Evolutionary conservation across 2,329 filamentous ascomycete species (phyloP).

Genomic region (Whalleya microplaca): DNA sequence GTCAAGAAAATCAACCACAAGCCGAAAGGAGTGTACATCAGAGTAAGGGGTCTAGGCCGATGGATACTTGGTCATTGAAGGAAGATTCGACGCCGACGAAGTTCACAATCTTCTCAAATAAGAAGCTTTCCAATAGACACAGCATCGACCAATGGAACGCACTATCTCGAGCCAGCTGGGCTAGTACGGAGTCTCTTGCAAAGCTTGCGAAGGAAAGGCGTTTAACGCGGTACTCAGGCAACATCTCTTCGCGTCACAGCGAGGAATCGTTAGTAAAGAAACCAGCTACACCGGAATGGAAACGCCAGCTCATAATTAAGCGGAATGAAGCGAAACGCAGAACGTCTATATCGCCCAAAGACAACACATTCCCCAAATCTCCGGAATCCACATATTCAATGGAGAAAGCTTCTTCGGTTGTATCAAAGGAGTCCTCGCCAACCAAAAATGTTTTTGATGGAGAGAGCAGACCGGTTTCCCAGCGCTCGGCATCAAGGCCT

Average conservation of each 20-base stretch:
- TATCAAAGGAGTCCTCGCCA: conserved; percentile 6
- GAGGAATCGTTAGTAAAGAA: conserved; percentile 16
- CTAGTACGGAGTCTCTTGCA: conserved; percentile 31
- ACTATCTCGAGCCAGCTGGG: conserved; percentile 23
- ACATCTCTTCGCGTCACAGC: conserved; percentile 12
- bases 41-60: background rate
- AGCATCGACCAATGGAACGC: conserved; percentile 25
- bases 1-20: conserved; percentile 1
- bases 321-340: conserved; percentile 13
- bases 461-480: conserved; percentile 10
- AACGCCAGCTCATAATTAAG: conserved; percentile 17
- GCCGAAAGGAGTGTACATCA: background rate
- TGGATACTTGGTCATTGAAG: background rate
- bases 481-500: conserved; percentile 32
- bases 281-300: conserved; percentile 24
- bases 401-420: conserved; percentile 3
- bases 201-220: conserved; percentile 30
- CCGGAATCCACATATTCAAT: conserved; percentile 2
- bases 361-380: conserved; percentile 16
- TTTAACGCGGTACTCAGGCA: conserved; percentile 21
- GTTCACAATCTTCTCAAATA: background rate
- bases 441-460: conserved; percentile 4
- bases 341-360: conserved; percentile 20
- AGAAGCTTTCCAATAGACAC: conserved; percentile 5
- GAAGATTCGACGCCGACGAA: conserved; percentile 1